Conservation (phyloP, 2,329 filamentous ascomycete genomes). For the Colletotrichum plurivorum region DNA sequence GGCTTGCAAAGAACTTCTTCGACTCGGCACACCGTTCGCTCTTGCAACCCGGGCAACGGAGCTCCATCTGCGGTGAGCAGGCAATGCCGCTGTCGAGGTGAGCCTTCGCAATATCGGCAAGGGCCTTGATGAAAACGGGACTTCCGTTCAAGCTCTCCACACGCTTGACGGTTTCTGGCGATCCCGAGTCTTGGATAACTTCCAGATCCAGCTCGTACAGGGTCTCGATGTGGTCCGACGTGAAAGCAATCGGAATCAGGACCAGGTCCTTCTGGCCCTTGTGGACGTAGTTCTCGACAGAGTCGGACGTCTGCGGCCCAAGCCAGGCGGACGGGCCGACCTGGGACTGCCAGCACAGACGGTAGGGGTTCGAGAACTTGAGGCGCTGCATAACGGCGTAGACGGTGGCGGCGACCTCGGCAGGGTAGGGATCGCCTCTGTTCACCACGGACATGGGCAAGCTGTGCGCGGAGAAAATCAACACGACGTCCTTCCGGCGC, state of each 20-base stretch:
- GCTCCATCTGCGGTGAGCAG: slow-evolving; percentile 87
- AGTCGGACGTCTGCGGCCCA: slow-evolving; percentile 90
- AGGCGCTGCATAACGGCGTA: slow-evolving; percentile 96
- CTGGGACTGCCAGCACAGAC: slow-evolving; percentile 97
- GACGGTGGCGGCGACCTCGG: slow-evolving; percentile 95
- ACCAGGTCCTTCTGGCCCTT: slow-evolving; percentile 93
- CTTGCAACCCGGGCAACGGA: slow-evolving; percentile 94
- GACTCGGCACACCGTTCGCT: slow-evolving; percentile 89
- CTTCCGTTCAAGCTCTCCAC: slow-evolving; percentile 94
- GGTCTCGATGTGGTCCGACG: slow-evolving; percentile 99
- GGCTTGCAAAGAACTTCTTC: slow-evolving; percentile 74
- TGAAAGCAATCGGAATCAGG: slow-evolving; percentile 96
- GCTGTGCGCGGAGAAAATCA: slow-evolving; percentile 96
- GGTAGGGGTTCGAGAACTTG: slow-evolving; percentile 89
- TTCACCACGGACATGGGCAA: slow-evolving; percentile 98
- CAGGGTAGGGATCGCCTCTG: slow-evolving; percentile 93
- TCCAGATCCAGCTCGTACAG: slow-evolving; percentile 94
- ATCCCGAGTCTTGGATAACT: slow-evolving; percentile 89
- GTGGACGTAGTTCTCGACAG: slow-evolving; percentile 89
- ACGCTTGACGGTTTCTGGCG: slow-evolving; percentile 85
- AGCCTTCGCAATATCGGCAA: slow-evolving; percentile 87
- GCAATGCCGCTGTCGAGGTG: slow-evolving; percentile 79
- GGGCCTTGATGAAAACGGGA: slow-evolving; percentile 88
- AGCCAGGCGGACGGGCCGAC: slow-evolving; percentile 97
- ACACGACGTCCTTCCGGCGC: slow-evolving; percentile 82